Percentiles rank a stretch among this genome's conserved stretches.
These are phyloP conservation scores for Apiotrichum mycotoxinovorans DNA, from an alignment of 1,284 basidiomycete genomes.

Conservation along the genomic window DNA sequence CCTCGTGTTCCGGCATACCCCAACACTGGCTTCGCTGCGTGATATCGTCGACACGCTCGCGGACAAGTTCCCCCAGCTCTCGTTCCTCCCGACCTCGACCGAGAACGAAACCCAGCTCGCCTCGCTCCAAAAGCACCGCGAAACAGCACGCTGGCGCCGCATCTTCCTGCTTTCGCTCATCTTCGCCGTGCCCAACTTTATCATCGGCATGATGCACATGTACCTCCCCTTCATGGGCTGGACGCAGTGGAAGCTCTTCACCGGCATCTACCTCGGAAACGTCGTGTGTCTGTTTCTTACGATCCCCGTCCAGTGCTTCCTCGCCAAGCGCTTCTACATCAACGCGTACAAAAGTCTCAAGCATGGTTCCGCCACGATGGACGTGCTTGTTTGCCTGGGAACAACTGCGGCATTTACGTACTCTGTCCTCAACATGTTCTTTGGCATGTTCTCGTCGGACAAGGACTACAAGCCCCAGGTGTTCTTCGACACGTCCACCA, in stretches of 20 bases:
- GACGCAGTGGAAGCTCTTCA: slow-evolving; percentile 53
- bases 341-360: slow-evolving; percentile 86
- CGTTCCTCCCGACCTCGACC: slow-evolving; percentile 45
- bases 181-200: slow-evolving; percentile 90
- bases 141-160: slow-evolving; percentile 83
- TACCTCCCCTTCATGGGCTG: slow-evolving; percentile 51
- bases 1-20: slow-evolving; percentile 75
- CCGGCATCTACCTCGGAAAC: slow-evolving; percentile 77
- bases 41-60: slow-evolving; percentile 83
- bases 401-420: slow-evolving; percentile 92
- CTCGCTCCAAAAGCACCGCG: slow-evolving; percentile 85
- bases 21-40: slow-evolving; percentile 67
- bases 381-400: slow-evolving; percentile 92
- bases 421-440: slow-evolving; percentile 70
- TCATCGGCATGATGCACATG: slow-evolving; percentile 83
- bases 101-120: slow-evolving; percentile 68
- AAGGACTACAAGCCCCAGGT: slow-evolving; percentile 74
- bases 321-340: slow-evolving; percentile 81
- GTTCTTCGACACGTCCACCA: slow-evolving; percentile 98
- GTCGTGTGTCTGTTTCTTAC: slow-evolving; percentile 76
- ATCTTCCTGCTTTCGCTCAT: slow-evolving; percentile 70
- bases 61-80: slow-evolving; percentile 53
- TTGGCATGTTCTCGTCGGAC: slow-evolving; percentile 57
- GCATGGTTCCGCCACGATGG: slow-evolving; percentile 80
- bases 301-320: slow-evolving; percentile 88